phyloP scores from a whole-genome alignment of 176 grass and related monocot genomes.

The Zizania latifolia region DNA sequence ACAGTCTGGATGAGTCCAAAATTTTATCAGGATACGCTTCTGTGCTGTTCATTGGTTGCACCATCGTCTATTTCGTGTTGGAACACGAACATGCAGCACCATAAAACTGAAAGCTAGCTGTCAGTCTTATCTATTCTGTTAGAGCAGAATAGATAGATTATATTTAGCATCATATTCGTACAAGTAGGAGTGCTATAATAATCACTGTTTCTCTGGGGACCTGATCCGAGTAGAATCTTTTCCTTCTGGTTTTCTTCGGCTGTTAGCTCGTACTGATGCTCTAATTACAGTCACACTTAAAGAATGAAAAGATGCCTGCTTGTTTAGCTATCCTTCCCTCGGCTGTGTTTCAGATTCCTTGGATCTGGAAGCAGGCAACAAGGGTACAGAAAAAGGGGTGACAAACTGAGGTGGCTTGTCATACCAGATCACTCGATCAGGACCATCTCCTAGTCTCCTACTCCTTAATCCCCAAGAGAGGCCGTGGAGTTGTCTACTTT shows the following conservation, averaged over 20 bases:
- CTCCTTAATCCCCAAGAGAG: not conserved
- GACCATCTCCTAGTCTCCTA: not conserved
- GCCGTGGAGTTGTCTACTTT: not conserved
- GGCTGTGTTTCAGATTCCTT: not conserved
- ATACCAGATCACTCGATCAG: not conserved
- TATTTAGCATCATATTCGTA: not conserved
- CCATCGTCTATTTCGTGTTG: not conserved
- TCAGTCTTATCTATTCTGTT: not conserved
- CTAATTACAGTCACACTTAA: not conserved
- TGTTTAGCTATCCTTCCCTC: not conserved
- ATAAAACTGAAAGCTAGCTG: no score
- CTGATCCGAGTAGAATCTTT: not conserved
- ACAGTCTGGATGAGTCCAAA: conserved; percentile 12
- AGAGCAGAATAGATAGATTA: not conserved
- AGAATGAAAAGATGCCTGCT: conserved; percentile 8
- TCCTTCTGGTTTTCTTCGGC: not conserved
- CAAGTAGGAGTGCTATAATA: not conserved
- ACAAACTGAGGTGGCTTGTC: not conserved
- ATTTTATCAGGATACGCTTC: not conserved
- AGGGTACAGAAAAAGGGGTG: not conserved
- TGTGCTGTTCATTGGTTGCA: not conserved
- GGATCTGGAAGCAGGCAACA: not conserved
- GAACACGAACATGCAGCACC: not conserved
- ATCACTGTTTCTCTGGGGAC: not conserved
- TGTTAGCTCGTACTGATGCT: not conserved